Conservation (phyloP, 108 stramenopile species). For the Fragilariopsis cylindrus region DNA sequence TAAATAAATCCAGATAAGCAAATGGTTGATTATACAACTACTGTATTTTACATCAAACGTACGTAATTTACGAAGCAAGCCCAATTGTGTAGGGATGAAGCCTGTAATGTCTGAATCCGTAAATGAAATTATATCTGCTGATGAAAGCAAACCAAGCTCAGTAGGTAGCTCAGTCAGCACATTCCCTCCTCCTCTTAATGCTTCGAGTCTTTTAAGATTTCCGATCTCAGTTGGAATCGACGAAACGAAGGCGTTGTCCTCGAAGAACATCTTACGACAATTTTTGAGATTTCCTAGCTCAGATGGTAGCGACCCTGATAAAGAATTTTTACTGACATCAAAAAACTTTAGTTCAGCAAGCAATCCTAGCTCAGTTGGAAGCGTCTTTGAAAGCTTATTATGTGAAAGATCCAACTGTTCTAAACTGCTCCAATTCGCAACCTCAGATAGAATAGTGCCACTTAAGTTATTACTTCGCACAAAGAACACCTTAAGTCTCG, state of each 20-base stretch:
- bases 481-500: slow-evolving; percentile 40
- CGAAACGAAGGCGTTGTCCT: slow-evolving; percentile 49
- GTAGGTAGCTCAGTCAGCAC: slow-evolving; percentile 34
- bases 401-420: slow-evolving; percentile 34
- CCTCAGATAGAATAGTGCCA: slow-evolving; percentile 48
- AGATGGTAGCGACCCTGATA: slow-evolving; percentile 46
- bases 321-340: slow-evolving; percentile 44
- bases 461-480: slow-evolving; percentile 28
- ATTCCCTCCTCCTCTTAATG: slow-evolving; percentile 40
- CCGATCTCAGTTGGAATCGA: slow-evolving; percentile 57
- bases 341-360: slow-evolving; percentile 41
- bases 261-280: slow-evolving; percentile 39
- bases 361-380: slow-evolving; percentile 50
- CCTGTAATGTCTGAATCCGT: slow-evolving; percentile 49
- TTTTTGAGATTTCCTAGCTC: slow-evolving; percentile 41
- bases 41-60: not conserved
- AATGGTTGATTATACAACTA: not conserved
- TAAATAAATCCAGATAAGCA: not conserved
- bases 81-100: slow-evolving; percentile 57
- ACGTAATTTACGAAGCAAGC: slow-evolving; percentile 23
- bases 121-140: slow-evolving; percentile 39
- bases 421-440: slow-evolving; percentile 43
- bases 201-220: slow-evolving; percentile 28
- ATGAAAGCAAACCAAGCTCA: slow-evolving; percentile 42
- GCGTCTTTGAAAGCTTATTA: slow-evolving; percentile 6